Percentiles rank a stretch among this genome's conserved stretches.
phyloP scores from a whole-genome alignment of 2,329 filamentous ascomycete genomes.

The Fusarium oxysporum region DNA sequence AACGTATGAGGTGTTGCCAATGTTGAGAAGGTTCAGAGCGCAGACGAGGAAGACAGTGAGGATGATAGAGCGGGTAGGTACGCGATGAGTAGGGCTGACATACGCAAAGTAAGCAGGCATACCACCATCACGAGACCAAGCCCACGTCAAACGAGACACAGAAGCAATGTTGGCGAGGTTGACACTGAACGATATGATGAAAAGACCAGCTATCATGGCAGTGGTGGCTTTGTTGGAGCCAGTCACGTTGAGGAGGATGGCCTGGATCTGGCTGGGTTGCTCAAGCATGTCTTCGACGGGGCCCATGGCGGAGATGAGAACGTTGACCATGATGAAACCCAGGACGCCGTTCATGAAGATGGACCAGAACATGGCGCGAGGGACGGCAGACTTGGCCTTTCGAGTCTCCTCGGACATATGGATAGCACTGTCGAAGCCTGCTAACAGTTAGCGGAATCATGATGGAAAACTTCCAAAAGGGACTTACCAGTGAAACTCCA shows the following conservation, averaged over 20 bases:
- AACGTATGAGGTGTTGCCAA: slow-evolving; percentile 42
- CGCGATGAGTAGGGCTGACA: slow-evolving; percentile 40
- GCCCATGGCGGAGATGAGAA: slow-evolving; percentile 43
- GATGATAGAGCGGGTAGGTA: slow-evolving; percentile 39
- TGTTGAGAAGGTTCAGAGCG: slow-evolving; percentile 43
- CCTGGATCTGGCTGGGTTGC: slow-evolving; percentile 40
- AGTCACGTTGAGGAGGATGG: slow-evolving; percentile 35
- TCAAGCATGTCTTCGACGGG: slow-evolving; percentile 40
- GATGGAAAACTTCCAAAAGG: accelerated
- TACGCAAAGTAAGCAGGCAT: slow-evolving; percentile 43
- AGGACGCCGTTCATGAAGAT: slow-evolving; percentile 45
- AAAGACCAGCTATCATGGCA: slow-evolving; percentile 41
- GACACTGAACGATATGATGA: slow-evolving; percentile 42
- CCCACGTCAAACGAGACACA: slow-evolving; percentile 42
- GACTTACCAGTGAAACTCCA: slow-evolving; percentile 43
- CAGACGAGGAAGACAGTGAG: slow-evolving; percentile 43
- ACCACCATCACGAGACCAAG: slow-evolving; percentile 43
- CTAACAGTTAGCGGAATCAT: neutral
- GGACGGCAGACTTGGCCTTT: slow-evolving; percentile 42
- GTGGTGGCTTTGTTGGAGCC: slow-evolving; percentile 38
- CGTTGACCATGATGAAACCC: slow-evolving; percentile 45
- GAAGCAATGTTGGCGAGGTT: slow-evolving; percentile 43
- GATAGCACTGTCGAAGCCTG: slow-evolving; percentile 43
- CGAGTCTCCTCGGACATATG: slow-evolving; percentile 45
- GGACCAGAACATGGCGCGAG: slow-evolving; percentile 45